Base-by-base conservation (phyloP, 2,329 filamentous ascomycete genomes). In the Neoascochyta sp. region DNA sequence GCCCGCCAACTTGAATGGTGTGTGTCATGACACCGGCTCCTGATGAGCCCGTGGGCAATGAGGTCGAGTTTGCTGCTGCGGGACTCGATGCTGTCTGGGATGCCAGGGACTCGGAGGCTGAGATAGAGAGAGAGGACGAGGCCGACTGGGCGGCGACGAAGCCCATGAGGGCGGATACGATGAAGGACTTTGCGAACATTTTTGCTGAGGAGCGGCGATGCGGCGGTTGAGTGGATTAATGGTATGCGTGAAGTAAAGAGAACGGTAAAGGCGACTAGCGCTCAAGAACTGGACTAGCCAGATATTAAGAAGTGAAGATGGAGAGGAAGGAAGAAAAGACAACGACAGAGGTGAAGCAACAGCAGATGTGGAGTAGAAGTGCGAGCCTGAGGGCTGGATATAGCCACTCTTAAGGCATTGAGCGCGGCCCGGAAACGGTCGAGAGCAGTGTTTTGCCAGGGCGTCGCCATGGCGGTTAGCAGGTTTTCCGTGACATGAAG, bases 1-100 rank as follows among this genome's bases (percentile, higher is more conserved):
- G 68, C 53, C 75, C 75, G 41, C 69, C 64, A 34, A 88, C 83
- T 41, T 76, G 74, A 32, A 87, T 76, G 36, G 81, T 75, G 50
- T 84, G 79, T 7, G 54, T 67, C 16, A 41, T 47, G 25, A 58
- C 38, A 29, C 41, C 47, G 11, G 48, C 50, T 21, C 34, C 30
- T 21, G 43, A 34, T 18, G 24, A 24, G n/a, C 29, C 29, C 11
- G 36, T 25, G 10, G 36, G 31, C n/a, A 32, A 27, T 13, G 40
- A 16, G 16, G 27, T 27, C 14, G 21, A 26, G 19, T 37, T 35
- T n/a, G 36, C 32, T 26, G 35, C 29, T 14, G 40, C 10, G 20
- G 36, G 38, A 1, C 35, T 36, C 11, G 41, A 37, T 18, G 30
- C 18, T 28, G 39, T 28, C 4, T 24, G 22, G 9, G 36, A 33